Evolutionary conservation across 352 stramenopile genomes (phyloP), one percentile per base, ranked within the genome.

Genomic region (Phytophthora tubulina): DNA sequence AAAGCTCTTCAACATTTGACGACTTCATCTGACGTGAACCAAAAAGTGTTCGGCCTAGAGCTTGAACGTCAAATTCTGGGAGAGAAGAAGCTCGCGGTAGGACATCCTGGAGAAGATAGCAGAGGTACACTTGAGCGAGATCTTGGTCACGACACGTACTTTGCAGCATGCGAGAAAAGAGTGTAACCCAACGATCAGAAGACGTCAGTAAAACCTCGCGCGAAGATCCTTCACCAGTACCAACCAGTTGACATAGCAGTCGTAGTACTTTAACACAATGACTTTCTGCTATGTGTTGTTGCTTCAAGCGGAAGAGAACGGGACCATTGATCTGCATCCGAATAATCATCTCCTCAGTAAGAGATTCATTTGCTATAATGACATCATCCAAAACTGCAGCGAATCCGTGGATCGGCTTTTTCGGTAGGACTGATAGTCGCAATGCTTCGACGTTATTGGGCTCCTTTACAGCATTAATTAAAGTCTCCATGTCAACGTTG

Each of bases 301-400:
- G 76, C 44, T 86, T 85, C 31, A 86, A 67, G 9, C 70, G 78
- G 42, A 87, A 76, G 6, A 89, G 62, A 61, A 76, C n/a, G 1
- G 65, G 69, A 3, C 78, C 81, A 36, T 53, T 73, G 10, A 31
- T 14, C 11, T 67, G 62, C 41, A 87, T 59, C 44, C 59, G 75
- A 0, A n/a, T 1, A 57, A 80, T 62, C 8, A 57, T 59, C 33
- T 69, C 38, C 0, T 75, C 67, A 0, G 33, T 15, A 48, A 82
- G 27, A 31, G 17, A 5, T 0, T 17, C 32, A 35, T 27, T 27
- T 5, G 69, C 38, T 36, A 86, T 42, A 41, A 69, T 41, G 6
- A 85, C 44, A 70, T 88, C 78, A 11, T 88, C 78, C 17, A 88
- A 15, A 17, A 79, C 55, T 7, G 57, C 69, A 53, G 42, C 31